Conservation (phyloP, 768 basidiomycete species). For the Amanita thiersii region DNA sequence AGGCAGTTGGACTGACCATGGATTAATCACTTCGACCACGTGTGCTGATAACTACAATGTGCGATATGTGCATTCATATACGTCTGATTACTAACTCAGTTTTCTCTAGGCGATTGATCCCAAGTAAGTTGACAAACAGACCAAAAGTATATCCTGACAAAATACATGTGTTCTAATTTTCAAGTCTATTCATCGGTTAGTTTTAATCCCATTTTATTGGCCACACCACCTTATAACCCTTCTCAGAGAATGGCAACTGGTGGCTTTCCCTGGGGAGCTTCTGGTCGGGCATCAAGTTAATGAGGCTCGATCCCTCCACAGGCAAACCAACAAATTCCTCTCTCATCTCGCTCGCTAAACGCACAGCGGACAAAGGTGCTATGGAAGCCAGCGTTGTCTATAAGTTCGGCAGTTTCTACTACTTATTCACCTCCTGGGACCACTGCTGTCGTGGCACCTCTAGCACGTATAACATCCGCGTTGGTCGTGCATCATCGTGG, state of each 20-base stretch:
- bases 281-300: slow-evolving; percentile 47
- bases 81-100: background rate
- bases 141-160: too few relatives aligned
- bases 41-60: slow-evolving; percentile 29
- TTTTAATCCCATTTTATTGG: too few relatives aligned
- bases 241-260: slow-evolving; percentile 36
- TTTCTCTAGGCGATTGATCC: slow-evolving; percentile 41
- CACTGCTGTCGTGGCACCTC: slow-evolving; percentile 39
- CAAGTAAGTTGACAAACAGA: slow-evolving; percentile 34
- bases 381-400: slow-evolving; percentile 42
- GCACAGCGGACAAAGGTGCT: slow-evolving; percentile 33
- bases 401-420: slow-evolving; percentile 37
- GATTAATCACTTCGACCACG: slow-evolving; percentile 35
- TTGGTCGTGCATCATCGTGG: slow-evolving; percentile 39
- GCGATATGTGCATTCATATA: slow-evolving; percentile 28
- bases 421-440: slow-evolving; percentile 52
- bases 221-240: slow-evolving; percentile 1
- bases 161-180: too few relatives aligned
- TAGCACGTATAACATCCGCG: slow-evolving; percentile 55
- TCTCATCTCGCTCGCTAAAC: slow-evolving; percentile 34
- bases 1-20: slow-evolving; percentile 38
- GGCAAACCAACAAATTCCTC: slow-evolving; percentile 30
- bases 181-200: background rate
- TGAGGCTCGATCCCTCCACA: slow-evolving; percentile 30
- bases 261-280: slow-evolving; percentile 44